A percentile compares a stretch with the other conserved stretches of the same genome.
Evolutionary conservation across 306 rosid genomes (phyloP).

Genomic region (Urtica urens): DNA sequence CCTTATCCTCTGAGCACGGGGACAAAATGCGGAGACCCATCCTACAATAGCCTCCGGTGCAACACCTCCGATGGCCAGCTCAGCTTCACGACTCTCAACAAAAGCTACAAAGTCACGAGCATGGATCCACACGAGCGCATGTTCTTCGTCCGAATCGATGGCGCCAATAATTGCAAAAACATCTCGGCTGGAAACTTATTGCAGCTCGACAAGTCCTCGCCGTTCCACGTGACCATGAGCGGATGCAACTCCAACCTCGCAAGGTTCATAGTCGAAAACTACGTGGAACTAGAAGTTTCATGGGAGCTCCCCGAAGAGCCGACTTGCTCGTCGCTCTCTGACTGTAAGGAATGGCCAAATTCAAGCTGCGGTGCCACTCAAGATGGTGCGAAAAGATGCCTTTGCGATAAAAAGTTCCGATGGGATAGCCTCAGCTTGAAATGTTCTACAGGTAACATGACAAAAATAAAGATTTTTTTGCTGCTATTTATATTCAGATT

Average conservation of each 20-base stretch:
- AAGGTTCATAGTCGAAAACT: constrained; percentile 24
- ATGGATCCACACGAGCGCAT: constrained; percentile 31
- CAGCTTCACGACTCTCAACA: constrained; percentile 32
- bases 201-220: constrained; percentile 42
- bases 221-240: constrained; percentile 35
- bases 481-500: neutral
- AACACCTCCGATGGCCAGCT: constrained; percentile 42
- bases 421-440: constrained; percentile 54
- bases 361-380: constrained; percentile 43
- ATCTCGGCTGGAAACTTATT: constrained; percentile 17
- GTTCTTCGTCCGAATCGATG: constrained; percentile 32
- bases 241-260: constrained; percentile 35
- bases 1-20: constrained; percentile 72
- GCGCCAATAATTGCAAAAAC: constrained; percentile 27
- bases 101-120: constrained; percentile 38
- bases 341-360: constrained; percentile 60
- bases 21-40: constrained; percentile 49
- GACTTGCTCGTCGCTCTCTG: constrained; percentile 36
- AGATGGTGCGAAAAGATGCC: constrained; percentile 44
- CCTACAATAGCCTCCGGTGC: constrained; percentile 45
- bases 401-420: constrained; percentile 31
- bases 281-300: constrained; percentile 40
- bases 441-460: constrained; percentile 36
- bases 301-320: constrained; percentile 50
- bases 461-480: neutral